Percentiles rank a stretch among this genome's conserved stretches.
phyloP scores from a whole-genome alignment of 345 rosid species.

The Aquilaria yunnanensis region DNA sequence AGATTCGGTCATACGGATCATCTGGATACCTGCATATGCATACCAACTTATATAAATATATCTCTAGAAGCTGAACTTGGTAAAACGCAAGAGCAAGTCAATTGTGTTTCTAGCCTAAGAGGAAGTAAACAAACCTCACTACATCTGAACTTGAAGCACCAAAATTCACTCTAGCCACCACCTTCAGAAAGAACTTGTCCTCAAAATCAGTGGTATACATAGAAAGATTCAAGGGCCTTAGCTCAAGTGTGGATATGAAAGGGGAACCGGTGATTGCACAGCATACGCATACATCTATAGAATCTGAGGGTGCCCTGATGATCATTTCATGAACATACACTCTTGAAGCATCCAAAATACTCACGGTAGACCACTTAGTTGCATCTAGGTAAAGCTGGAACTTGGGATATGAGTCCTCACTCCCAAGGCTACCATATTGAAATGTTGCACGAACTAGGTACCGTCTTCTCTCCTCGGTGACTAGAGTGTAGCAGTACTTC shows the following conservation, averaged over 20 bases:
- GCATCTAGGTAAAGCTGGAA: constrained; percentile 84
- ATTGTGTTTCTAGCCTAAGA: not conserved
- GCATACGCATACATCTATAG: constrained; percentile 79
- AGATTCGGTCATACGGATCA: constrained; percentile 97
- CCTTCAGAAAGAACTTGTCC: constrained; percentile 72
- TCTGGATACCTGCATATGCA: constrained; percentile 79
- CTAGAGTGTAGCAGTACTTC: constrained; percentile 77
- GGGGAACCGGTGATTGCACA: constrained; percentile 92
- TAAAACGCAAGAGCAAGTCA: not conserved
- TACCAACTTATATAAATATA: not conserved
- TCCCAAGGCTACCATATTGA: constrained; percentile 49
- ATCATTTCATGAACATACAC: constrained; percentile 77
- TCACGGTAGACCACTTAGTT: constrained; percentile 88
- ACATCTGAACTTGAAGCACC: constrained; percentile 67
- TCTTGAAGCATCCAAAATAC: constrained; percentile 56
- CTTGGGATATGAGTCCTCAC: constrained; percentile 69
- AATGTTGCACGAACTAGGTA: constrained; percentile 91
- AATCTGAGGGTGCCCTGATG: constrained; percentile 68
- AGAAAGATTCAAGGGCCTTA: constrained; percentile 77
- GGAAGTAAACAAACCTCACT: constrained; percentile 48
- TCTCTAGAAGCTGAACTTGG: not conserved
- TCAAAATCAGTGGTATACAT: constrained; percentile 91
- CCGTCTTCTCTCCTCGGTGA: constrained; percentile 67
- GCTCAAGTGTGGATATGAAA: constrained; percentile 83
- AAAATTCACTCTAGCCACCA: constrained; percentile 90